A percentile compares a stretch with the other conserved stretches of the same genome.
phyloP scores from a whole-genome alignment of 2,329 filamentous ascomycete species.

The Sarocladium kiliense region DNA sequence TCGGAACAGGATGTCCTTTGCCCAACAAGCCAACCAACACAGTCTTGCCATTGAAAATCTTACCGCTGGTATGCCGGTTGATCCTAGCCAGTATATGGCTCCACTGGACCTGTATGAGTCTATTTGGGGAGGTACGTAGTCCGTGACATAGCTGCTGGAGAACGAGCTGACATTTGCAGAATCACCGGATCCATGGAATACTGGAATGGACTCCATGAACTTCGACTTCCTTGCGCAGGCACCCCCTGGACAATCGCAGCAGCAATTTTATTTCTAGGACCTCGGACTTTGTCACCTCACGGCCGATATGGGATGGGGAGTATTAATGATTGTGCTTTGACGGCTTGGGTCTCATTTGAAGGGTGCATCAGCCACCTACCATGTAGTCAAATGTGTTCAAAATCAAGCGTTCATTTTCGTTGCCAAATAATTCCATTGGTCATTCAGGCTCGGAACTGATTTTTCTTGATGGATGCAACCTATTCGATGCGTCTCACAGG shows the following conservation, averaged over 20 bases:
- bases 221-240: constrained; percentile 58
- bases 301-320: neutral
- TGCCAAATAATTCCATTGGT: no score
- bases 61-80: constrained; percentile 36
- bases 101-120: constrained; percentile 65
- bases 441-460: no score
- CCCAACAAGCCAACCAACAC: constrained; percentile 28
- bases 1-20: constrained; percentile 27
- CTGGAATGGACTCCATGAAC: constrained; percentile 50
- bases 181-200: constrained; percentile 55
- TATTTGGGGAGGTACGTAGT: constrained; percentile 59
- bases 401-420: neutral
- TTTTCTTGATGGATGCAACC: no score
- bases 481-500: neutral
- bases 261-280: constrained; percentile 52
- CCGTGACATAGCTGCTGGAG: constrained; percentile 8
- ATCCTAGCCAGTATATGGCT: constrained; percentile 55
- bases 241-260: constrained; percentile 49
- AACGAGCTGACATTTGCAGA: constrained; percentile 29
- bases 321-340: neutral
- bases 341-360: neutral
- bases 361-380: neutral
- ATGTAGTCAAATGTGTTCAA: neutral
- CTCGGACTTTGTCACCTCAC: neutral
- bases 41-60: constrained; percentile 38